These are phyloP conservation scores for Neopestalotiopsis sp. DNA, from an alignment of 2,329 filamentous ascomycete genomes.

Conservation along the genomic window DNA sequence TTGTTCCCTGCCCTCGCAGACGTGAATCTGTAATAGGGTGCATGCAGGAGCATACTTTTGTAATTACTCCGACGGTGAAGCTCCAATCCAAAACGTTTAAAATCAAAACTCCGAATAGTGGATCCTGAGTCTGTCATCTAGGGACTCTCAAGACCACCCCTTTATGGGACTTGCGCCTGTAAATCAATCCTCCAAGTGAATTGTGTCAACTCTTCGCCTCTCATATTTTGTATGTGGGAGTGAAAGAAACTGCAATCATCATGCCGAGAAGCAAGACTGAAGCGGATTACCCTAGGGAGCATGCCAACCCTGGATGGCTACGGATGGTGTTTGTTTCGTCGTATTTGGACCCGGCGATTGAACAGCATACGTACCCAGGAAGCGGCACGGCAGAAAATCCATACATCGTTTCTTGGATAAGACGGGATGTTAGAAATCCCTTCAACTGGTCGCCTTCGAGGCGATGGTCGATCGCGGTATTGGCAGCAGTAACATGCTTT, in stretches of 20 bases:
- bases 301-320: neutral
- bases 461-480: conserved; percentile 56
- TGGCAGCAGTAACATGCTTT: conserved; percentile 56
- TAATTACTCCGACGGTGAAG: neutral
- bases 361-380: neutral
- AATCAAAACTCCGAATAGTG: neutral
- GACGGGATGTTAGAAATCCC: conserved; percentile 58
- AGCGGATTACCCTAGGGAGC: neutral
- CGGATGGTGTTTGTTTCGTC: neutral
- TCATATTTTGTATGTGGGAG: neutral
- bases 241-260: neutral
- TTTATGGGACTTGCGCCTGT: neutral
- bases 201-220: neutral
- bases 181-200: neutral
- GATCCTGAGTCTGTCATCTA: neutral
- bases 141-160: neutral
- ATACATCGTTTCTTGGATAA: conserved; percentile 56
- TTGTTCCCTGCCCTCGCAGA: neutral
- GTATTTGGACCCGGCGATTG: neutral
- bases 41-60: neutral
- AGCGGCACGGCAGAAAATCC: conserved; percentile 43
- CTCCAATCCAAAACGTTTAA: neutral
- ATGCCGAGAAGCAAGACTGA: neutral
- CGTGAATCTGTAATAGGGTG: neutral
- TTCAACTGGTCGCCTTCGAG: conserved; percentile 49